These are phyloP conservation scores for Cantharellus anzutake DNA, from an alignment of 768 basidiomycete species.

Conservation along the genomic window DNA sequence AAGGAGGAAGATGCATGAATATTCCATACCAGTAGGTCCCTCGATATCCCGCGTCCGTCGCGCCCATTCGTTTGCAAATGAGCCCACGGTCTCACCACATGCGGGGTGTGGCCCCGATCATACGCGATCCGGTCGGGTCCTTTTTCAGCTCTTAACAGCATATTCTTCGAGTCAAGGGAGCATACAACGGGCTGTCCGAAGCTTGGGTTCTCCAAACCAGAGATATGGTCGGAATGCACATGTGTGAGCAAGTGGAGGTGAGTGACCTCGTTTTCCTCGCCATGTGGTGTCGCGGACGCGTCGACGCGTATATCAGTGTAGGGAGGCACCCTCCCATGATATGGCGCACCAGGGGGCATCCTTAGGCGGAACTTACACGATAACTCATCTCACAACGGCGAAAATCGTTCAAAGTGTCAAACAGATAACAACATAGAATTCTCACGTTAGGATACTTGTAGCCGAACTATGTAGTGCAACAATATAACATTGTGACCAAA, in stretches of 20 bases:
- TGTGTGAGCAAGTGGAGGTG: slow-evolving; percentile 66
- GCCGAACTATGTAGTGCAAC: no score
- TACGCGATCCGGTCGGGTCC: slow-evolving; percentile 41
- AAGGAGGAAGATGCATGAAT: not conserved
- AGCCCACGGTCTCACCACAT: slow-evolving; percentile 37
- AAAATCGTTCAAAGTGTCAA: no score
- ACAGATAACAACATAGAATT: no score
- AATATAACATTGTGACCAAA: no score
- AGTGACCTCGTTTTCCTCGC: slow-evolving; percentile 17
- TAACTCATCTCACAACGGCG: no score
- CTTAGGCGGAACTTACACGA: not conserved
- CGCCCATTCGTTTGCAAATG: slow-evolving; percentile 45
- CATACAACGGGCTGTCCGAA: slow-evolving; percentile 60
- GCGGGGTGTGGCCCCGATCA: slow-evolving; percentile 30
- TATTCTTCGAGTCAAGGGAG: slow-evolving; percentile 67
- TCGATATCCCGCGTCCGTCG: slow-evolving; percentile 30
- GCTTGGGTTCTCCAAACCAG: slow-evolving; percentile 52
- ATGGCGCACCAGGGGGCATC: slow-evolving; percentile 67
- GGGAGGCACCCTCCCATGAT: slow-evolving; percentile 53
- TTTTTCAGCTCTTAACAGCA: slow-evolving; percentile 64
- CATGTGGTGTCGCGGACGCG: slow-evolving; percentile 36
- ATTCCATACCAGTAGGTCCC: slow-evolving; percentile 42
- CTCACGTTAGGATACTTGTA: no score
- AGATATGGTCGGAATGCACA: slow-evolving; percentile 77
- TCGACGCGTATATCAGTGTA: slow-evolving; percentile 73